Evolutionary conservation across 2,329 filamentous ascomycete genomes (phyloP).

Genomic region (Claviceps sp.): DNA sequence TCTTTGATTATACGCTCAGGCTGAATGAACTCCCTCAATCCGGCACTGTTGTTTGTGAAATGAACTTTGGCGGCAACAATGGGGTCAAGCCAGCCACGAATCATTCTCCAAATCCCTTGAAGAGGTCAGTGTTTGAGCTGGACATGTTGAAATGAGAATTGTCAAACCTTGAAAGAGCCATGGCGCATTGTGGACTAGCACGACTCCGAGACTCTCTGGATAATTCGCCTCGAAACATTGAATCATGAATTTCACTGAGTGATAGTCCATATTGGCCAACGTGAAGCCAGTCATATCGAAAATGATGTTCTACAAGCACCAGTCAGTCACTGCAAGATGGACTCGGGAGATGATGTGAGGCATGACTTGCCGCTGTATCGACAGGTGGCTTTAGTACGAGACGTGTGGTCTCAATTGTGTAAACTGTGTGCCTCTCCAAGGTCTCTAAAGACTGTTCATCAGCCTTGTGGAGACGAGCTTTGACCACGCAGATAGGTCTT

Average conservation of each 20-base stretch:
- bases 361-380: slow-evolving; percentile 70
- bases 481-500: slow-evolving; percentile 74
- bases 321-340: neutral
- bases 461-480: slow-evolving; percentile 67
- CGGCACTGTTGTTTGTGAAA: slow-evolving; percentile 72
- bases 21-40: slow-evolving; percentile 66
- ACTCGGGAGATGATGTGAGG: neutral
- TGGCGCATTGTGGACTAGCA: slow-evolving; percentile 89
- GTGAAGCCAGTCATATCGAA: slow-evolving; percentile 96
- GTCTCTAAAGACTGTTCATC: slow-evolving; percentile 73
- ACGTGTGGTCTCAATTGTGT: slow-evolving; percentile 85
- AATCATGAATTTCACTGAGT: slow-evolving; percentile 97
- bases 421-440: slow-evolving; percentile 83
- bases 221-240: slow-evolving; percentile 99
- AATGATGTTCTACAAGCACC: slow-evolving; percentile 54
- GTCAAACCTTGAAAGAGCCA: slow-evolving; percentile 83
- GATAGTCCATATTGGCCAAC: slow-evolving; percentile 96
- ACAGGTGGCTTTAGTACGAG: slow-evolving; percentile 67
- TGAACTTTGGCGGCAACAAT: slow-evolving; percentile 90
- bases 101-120: slow-evolving; percentile 85
- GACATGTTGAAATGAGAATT: neutral
- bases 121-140: slow-evolving; percentile 4
- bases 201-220: slow-evolving; percentile 77
- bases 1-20: slow-evolving; percentile 62
- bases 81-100: slow-evolving; percentile 90